Evolutionary conservation across 2,329 filamentous ascomycete species (phyloP), one percentile per base, ranked within the genome.

Genomic region (Eutypella sp.): DNA sequence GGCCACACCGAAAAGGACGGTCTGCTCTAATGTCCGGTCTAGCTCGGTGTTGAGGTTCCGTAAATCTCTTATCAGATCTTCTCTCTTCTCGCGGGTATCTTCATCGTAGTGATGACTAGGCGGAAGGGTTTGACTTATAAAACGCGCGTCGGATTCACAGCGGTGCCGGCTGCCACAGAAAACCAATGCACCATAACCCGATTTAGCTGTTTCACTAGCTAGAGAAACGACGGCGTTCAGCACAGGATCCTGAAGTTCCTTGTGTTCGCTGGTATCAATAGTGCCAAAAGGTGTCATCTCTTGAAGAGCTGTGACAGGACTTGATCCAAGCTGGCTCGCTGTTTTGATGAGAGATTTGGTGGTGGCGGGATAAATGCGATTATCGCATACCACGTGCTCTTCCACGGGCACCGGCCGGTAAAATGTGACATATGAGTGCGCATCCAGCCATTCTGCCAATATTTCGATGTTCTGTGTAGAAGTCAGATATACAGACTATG

Each of bases 381-480:
- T 80, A 39, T 89, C 83, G 58, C 82, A 85, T 4, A 89, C 85
- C 1, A 90, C 69, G 57, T 87, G 79, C 56, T 90, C 87, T 42
- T 88, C 77, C 19, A 91, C 81, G 0, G 86, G 85, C n/a, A 91
- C 74, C 1, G 87, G 86, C 2, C 81, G 76, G 60, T 89, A 90
- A 44, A 75, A 78, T 2, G 86, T 89, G 53, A 84, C 79, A 57
- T 88, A 89, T 41, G 79, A 85, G 55, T 84, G 83, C 1, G 81
- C 85, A 40, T 77, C 68, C 15, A 90, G 76, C 87, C 87, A 90
- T 27, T 72, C 70, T 2, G 84, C 84, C 41, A 90, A 71, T 24
- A 87, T 59, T 45, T 81, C 74, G 41, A 85, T 84, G 57, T 90
- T 89, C 83, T 87, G 49, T 5, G 49, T 33, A 43, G 46, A 20